phyloP scores from a whole-genome alignment of 345 rosid genomes.

The Geranium brycei region DNA sequence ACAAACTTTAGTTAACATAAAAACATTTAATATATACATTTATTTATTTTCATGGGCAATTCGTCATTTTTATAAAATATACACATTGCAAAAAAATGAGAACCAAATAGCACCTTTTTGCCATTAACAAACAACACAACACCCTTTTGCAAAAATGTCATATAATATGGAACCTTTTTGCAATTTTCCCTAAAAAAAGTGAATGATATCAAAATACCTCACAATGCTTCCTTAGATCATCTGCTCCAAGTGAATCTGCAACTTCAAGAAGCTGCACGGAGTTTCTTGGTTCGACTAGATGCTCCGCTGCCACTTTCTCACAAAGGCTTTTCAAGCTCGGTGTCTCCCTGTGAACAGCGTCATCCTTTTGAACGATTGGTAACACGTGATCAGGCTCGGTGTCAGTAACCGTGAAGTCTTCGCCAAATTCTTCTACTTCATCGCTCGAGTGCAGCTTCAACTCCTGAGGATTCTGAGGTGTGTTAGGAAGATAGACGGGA shows the following conservation, averaged over 20 bases:
- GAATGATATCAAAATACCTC: constrained; percentile 37
- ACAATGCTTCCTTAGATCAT: constrained; percentile 69
- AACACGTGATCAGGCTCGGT: constrained; percentile 22
- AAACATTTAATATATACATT: no score
- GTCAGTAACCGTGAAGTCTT: constrained; percentile 47
- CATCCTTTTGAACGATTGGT: constrained; percentile 18
- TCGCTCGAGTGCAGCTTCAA: constrained; percentile 20
- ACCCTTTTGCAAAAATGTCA: no score
- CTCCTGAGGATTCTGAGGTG: constrained; percentile 19
- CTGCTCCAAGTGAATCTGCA: constrained; percentile 90
- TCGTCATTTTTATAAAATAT: no score
- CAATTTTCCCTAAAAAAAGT: no score
- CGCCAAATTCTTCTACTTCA: constrained; percentile 44
- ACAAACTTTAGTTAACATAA: no score
- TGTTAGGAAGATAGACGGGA: constrained; percentile 40
- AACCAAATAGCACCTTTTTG: no score
- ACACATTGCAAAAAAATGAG: no score
- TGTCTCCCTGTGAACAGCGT: constrained; percentile 14
- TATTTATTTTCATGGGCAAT: no score
- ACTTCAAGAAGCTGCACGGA: constrained; percentile 85
- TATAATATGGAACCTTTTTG: no score
- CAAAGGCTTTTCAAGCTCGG: constrained; percentile 82
- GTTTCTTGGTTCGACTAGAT: constrained; percentile 79
- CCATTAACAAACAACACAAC: no score
- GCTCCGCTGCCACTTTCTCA: constrained; percentile 83